phyloP scores from a whole-genome alignment of 1,139 yeast species.

The Yamadazyma diospyri region DNA sequence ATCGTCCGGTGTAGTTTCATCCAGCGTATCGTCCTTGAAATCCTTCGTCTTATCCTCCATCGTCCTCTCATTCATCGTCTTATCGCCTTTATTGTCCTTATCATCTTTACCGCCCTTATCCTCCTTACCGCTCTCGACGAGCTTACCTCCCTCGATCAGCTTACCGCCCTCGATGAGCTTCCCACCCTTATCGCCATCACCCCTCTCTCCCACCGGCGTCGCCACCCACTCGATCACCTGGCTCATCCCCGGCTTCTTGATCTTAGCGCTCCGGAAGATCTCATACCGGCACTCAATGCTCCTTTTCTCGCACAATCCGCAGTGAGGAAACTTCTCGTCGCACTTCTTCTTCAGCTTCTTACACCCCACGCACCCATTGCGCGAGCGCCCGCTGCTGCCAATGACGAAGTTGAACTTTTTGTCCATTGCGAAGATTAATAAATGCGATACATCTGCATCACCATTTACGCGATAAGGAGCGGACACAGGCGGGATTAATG shows the following conservation, averaged over 20 bases:
- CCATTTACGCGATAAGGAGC: too few relatives aligned
- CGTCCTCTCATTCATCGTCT: too few relatives aligned
- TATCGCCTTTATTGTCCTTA: not conserved
- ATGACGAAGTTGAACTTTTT: slow-evolving; percentile 8
- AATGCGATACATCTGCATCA: too few relatives aligned
- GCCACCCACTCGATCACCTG: not conserved
- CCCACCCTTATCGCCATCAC: not conserved
- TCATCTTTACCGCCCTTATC: not conserved
- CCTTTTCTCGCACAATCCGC: slow-evolving; percentile 10
- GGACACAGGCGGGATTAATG: too few relatives aligned
- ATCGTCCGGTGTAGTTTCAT: too few relatives aligned
- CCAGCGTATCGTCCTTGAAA: not conserved
- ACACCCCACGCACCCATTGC: slow-evolving; percentile 14
- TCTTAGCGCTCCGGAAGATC: slow-evolving; percentile 7
- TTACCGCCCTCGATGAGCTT: too few relatives aligned
- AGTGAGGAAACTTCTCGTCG: slow-evolving; percentile 11
- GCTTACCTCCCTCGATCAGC: not conserved
- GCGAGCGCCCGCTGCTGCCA: slow-evolving; percentile 11
- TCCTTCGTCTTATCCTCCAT: not conserved
- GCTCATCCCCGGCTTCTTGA: not conserved
- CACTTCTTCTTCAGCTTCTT: slow-evolving; percentile 14
- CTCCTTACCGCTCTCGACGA: not conserved
- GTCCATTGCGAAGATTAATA: slow-evolving; percentile 1
- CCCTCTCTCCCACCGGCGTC: not conserved
- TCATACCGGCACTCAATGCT: slow-evolving; percentile 9